phyloP scores from a whole-genome alignment of 352 stramenopile genomes.

The Phytophthora ramorum region DNA sequence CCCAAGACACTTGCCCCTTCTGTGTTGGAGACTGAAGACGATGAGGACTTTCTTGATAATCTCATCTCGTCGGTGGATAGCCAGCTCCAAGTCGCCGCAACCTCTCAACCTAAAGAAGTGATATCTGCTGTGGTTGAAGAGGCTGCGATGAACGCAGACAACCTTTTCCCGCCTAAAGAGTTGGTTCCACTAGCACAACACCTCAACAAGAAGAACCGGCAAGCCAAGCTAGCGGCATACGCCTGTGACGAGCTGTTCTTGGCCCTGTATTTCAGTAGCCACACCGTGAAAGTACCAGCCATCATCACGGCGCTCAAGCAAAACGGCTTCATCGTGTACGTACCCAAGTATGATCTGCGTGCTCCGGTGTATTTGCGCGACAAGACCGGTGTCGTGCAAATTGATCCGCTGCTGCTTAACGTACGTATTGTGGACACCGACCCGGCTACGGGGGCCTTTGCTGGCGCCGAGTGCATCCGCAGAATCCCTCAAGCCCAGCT shows the following conservation, averaged over 20 bases:
- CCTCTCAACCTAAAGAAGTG: neutral
- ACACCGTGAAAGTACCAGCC: slow-evolving; percentile 82
- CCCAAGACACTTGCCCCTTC: slow-evolving; percentile 61
- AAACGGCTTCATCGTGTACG: slow-evolving; percentile 94
- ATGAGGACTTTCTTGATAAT: slow-evolving; percentile 71
- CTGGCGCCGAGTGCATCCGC: slow-evolving; percentile 61
- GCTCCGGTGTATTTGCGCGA: slow-evolving; percentile 93
- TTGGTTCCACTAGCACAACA: slow-evolving; percentile 84
- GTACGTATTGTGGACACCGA: slow-evolving; percentile 70
- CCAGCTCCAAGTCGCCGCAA: slow-evolving; percentile 48
- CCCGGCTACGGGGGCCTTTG: slow-evolving; percentile 69
- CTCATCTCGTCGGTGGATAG: slow-evolving; percentile 70
- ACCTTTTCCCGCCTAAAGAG: slow-evolving; percentile 61
- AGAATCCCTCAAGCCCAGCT: slow-evolving; percentile 64
- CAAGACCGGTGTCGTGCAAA: slow-evolving; percentile 85
- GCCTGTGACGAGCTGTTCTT: slow-evolving; percentile 93
- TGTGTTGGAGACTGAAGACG: slow-evolving; percentile 57
- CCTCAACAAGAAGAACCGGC: slow-evolving; percentile 92
- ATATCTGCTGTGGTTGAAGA: slow-evolving; percentile 6
- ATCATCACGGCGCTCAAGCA: slow-evolving; percentile 91
- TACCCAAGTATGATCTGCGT: slow-evolving; percentile 92
- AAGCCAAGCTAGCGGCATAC: slow-evolving; percentile 88
- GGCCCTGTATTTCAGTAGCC: slow-evolving; percentile 92
- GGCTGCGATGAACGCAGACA: slow-evolving; percentile 22
- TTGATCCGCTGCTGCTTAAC: slow-evolving; percentile 76